These are phyloP conservation scores for Acanthamoeba royreba DNA, from an alignment of 208 protist genomes.

Conservation along the genomic window DNA sequence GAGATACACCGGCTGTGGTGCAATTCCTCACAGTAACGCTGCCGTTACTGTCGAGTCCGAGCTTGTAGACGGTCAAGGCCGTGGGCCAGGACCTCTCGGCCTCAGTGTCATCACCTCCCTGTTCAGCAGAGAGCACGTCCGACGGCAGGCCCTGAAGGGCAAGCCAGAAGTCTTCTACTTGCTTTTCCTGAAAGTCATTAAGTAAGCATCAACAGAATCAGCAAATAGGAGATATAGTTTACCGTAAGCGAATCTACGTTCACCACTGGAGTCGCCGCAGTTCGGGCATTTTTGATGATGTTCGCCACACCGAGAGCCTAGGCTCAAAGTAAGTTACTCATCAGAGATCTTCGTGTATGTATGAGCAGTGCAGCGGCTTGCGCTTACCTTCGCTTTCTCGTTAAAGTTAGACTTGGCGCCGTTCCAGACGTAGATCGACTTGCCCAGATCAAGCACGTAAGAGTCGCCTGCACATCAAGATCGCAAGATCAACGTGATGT, in stretches of 20 bases:
- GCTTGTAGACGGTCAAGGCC: background rate
- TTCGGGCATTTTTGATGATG: background rate
- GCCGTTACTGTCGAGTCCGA: background rate
- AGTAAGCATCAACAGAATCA: no score
- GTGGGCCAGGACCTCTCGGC: background rate
- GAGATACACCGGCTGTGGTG: background rate
- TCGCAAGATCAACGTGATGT: no score
- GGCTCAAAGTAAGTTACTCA: no score
- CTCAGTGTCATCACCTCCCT: background rate
- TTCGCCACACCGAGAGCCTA: no score
- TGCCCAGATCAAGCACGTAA: background rate
- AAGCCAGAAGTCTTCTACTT: background rate
- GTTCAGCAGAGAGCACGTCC: background rate
- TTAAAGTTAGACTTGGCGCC: background rate
- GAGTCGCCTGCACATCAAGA: background rate
- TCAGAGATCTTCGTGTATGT: no score
- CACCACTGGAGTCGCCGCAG: background rate
- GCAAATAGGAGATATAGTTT: no score
- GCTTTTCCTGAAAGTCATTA: background rate
- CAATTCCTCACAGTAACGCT: background rate
- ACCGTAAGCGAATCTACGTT: no score
- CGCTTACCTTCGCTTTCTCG: background rate
- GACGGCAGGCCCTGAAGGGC: background rate
- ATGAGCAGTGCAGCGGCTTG: no score
- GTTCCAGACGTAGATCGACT: background rate